Percentiles rank a stretch among this genome's conserved stretches.
phyloP scores from a whole-genome alignment of 208 protist species.

The Naegleria lovaniensis region DNA sequence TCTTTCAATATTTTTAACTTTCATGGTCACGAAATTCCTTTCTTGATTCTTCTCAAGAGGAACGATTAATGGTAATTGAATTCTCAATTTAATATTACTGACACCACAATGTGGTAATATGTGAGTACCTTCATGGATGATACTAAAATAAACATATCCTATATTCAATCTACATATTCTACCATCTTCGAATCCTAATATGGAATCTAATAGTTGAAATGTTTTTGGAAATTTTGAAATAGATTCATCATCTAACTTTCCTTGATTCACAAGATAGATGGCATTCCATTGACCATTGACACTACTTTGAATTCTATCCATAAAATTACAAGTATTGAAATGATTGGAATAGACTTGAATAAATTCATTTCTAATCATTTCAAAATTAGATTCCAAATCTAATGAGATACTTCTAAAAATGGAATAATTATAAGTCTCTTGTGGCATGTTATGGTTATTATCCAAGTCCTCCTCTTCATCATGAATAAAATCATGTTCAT shows the following conservation, averaged over 20 bases:
- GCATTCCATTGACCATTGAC: neutral
- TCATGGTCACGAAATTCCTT: neutral
- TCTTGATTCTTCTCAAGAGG: neutral
- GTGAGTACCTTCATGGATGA: neutral
- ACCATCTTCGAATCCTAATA: neutral
- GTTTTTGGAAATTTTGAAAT: neutral
- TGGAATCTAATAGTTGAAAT: neutral
- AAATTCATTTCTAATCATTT: neutral
- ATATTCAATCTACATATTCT: neutral
- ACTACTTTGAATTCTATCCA: neutral
- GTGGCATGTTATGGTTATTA: no score
- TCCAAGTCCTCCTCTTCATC: no score
- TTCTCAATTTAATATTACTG: neutral
- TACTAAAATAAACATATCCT: slow-evolving; percentile 25
- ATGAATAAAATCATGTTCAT: no score
- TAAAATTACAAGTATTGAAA: neutral
- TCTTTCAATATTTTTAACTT: slow-evolving; percentile 7
- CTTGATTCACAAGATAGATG: neutral
- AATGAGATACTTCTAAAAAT: neutral
- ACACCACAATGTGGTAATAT: slow-evolving; percentile 21
- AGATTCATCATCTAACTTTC: neutral
- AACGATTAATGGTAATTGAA: slow-evolving; percentile 17
- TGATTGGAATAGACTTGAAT: neutral
- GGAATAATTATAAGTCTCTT: neutral
- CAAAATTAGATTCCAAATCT: neutral